Evolutionary conservation across 1,284 basidiomycete species (phyloP), one percentile per base, ranked within the genome.

Genomic region (Mycena citricolor): DNA sequence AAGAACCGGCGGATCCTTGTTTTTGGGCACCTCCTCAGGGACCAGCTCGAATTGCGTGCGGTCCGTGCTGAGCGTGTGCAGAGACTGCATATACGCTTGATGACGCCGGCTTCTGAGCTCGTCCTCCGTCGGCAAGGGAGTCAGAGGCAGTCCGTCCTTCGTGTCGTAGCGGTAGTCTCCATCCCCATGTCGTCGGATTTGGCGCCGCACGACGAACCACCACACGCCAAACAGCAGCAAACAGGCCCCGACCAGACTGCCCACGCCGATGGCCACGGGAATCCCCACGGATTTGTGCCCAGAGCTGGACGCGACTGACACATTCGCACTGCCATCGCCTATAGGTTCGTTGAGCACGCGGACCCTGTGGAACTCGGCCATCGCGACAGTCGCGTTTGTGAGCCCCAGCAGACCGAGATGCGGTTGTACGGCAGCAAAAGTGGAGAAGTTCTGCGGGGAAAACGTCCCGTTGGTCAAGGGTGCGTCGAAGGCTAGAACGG

Each of bases 341-440:
- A 85, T 61, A 1, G 81, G 77, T 51, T 78, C 69, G 38, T 80
- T 73, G 29, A 80, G 63, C 13, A 86, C 75, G 1, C 86, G 73
- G 4, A 87, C 83, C 4, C 68, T 73, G 32, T 79, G 56, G 62
- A 89, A 89, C 52, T 87, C 83, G 1, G 72, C 62, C 47, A 86
- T 54, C 0, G 85, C 85, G 5, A 57, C 60, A 0, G 70, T 69
- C 0, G 77, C 67, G 52, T 88, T 70, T 2, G 83, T 86, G 6
- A 88, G 63, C 4, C 69, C 58, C 28, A 85, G 54, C 5, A 88
- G 58, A 0, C 83, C 84, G 0, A 88, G 66, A 1, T 66, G 60
- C 0, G 82, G 83, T 2, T 56, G 56, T 29, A 73, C 67, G 28
- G 53, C 39, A 3, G 61, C 50, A 14, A 50, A 32, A 35, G 44